These are phyloP conservation scores for Arthrocladium fulminans DNA, from an alignment of 2,329 filamentous ascomycete genomes.

Conservation along the genomic window DNA sequence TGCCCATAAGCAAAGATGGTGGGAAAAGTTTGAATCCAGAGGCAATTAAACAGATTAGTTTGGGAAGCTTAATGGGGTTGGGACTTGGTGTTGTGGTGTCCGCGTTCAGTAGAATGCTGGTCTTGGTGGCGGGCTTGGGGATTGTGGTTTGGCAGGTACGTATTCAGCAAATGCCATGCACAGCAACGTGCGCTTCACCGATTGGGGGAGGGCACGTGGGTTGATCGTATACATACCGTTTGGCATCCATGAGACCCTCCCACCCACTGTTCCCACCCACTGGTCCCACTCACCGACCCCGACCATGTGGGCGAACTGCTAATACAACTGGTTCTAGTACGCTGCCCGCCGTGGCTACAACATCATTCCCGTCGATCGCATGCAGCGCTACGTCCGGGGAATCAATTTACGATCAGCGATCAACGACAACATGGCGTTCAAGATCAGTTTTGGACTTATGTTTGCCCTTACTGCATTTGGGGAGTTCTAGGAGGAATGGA, in stretches of 20 bases:
- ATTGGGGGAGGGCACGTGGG: background rate
- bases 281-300: no score
- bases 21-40: slow-evolving; percentile 19
- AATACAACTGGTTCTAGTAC: slow-evolving; percentile 31
- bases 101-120: slow-evolving; percentile 37
- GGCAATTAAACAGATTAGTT: slow-evolving; percentile 36
- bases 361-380: slow-evolving; percentile 32
- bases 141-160: slow-evolving; percentile 38
- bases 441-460: slow-evolving; percentile 38
- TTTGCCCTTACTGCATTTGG: slow-evolving; percentile 40
- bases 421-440: slow-evolving; percentile 35
- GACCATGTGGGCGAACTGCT: background rate
- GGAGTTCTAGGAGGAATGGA: slow-evolving; percentile 14
- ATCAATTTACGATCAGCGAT: slow-evolving; percentile 32
- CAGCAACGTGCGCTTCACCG: background rate
- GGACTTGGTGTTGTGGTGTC: slow-evolving; percentile 35
- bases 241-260: no score
- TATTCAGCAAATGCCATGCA: background rate
- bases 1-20: slow-evolving; percentile 18
- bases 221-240: background rate
- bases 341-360: slow-evolving; percentile 40
- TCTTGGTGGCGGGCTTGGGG: slow-evolving; percentile 36
- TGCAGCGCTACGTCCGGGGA: slow-evolving; percentile 35
- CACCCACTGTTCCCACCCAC: no score
- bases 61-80: slow-evolving; percentile 38